phyloP scores from a whole-genome alignment of 352 stramenopile species.

The Phytophthora aleatoria region DNA sequence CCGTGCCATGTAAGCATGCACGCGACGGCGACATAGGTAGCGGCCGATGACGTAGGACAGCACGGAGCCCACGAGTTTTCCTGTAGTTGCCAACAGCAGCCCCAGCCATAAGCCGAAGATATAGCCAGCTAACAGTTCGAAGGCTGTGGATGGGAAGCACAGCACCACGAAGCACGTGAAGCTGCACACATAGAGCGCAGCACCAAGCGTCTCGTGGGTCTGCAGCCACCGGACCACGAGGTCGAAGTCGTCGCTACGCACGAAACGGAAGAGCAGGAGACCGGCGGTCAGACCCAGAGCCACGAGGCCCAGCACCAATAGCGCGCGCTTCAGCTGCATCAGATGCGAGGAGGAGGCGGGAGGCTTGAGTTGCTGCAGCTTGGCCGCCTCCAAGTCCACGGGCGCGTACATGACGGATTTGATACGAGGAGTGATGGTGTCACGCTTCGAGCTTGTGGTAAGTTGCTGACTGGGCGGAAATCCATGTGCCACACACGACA shows the following conservation, averaged over 20 bases:
- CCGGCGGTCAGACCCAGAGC: conserved; percentile 28
- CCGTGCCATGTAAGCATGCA: conserved; percentile 70
- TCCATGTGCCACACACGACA: conserved; percentile 5
- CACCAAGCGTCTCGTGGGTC: conserved; percentile 45
- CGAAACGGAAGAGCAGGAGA: conserved; percentile 42
- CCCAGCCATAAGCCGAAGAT: conserved; percentile 83
- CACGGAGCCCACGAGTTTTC: conserved; percentile 73
- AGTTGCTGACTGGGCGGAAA: conserved; percentile 14
- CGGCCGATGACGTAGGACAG: conserved; percentile 73
- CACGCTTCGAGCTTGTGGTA: conserved; percentile 6
- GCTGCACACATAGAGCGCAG: conserved; percentile 45
- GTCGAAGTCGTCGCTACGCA: conserved; percentile 54
- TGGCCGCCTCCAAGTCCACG: conserved; percentile 26
- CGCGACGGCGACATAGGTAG: conserved; percentile 62
- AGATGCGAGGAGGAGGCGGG: background rate
- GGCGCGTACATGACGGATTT: conserved; percentile 30
- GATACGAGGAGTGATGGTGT: conserved; percentile 21
- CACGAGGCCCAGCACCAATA: conserved; percentile 21
- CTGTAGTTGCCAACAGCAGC: conserved; percentile 57
- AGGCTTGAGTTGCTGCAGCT: conserved; percentile 12
- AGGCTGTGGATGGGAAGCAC: conserved; percentile 77
- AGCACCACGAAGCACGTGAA: conserved; percentile 61
- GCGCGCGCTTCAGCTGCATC: conserved; percentile 23
- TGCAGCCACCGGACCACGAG: conserved; percentile 58
- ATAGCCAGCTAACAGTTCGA: conserved; percentile 80